phyloP scores from a whole-genome alignment of 768 basidiomycete genomes.

The Rhizopogon sp. region DNA sequence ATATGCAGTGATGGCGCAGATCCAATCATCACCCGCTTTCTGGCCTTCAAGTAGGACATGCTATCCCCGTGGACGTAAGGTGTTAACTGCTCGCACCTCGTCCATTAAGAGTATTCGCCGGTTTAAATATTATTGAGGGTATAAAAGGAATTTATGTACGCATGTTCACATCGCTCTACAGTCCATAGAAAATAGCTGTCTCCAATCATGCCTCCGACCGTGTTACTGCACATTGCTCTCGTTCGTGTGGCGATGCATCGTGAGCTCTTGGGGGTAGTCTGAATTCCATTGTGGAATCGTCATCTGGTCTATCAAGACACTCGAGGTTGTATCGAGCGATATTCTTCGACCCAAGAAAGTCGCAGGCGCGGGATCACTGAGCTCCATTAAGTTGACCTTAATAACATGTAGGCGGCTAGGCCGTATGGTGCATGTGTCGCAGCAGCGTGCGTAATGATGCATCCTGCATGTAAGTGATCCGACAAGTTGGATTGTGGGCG shows the following conservation, averaged over 20 bases:
- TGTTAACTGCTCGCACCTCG: too few relatives aligned
- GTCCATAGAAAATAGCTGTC: background rate
- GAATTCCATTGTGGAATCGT: background rate
- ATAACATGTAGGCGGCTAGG: background rate
- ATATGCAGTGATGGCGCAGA: too few relatives aligned
- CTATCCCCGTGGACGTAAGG: too few relatives aligned
- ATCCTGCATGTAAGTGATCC: background rate
- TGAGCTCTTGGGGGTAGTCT: background rate
- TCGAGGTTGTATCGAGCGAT: background rate
- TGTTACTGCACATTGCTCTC: background rate
- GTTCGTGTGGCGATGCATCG: background rate
- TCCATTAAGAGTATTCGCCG: background rate
- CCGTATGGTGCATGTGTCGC: background rate
- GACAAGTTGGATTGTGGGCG: background rate
- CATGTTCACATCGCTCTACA: background rate
- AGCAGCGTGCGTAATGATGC: background rate
- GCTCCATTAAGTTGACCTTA: background rate
- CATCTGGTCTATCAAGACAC: background rate
- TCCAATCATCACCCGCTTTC: too few relatives aligned
- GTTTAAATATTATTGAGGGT: background rate
- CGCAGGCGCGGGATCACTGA: background rate
- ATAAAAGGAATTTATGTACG: background rate
- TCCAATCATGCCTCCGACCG: too few relatives aligned
- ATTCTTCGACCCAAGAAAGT: background rate
- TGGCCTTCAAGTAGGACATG: too few relatives aligned